Conservation (phyloP, 768 basidiomycete species). For the Psilocybe subaeruginosa region DNA sequence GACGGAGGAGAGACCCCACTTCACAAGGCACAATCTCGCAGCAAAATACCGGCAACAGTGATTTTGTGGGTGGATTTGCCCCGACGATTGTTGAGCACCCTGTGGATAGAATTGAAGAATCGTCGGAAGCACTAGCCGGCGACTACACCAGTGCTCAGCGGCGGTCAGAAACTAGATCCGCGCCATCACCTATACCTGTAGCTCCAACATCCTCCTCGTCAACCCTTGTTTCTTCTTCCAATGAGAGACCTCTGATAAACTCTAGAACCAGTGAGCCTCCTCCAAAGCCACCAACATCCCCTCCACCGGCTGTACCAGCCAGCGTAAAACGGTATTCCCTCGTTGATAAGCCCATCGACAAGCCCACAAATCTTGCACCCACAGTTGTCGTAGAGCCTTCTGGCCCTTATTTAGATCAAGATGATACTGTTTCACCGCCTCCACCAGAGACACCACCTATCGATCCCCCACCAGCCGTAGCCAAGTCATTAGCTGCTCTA, state of each 20-base stretch:
- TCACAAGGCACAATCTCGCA: conserved; percentile 24
- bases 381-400: conserved; percentile 57
- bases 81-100: conserved; percentile 33
- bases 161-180: conserved; percentile 18
- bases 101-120: conserved; percentile 19
- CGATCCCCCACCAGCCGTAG: conserved; percentile 61
- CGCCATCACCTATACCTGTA: conserved; percentile 6
- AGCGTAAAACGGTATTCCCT: conserved; percentile 81
- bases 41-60: conserved; percentile 31
- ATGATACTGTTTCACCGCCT: conserved; percentile 35
- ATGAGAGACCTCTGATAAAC: conserved; percentile 12
- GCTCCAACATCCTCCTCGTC: conserved; percentile 12
- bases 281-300: conserved; percentile 26
- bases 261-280: conserved; percentile 20
- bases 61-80: conserved; percentile 59
- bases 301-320: conserved; percentile 55
- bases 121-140: conserved; percentile 14
- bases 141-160: conserved; percentile 21
- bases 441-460: conserved; percentile 28
- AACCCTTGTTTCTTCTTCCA: conserved; percentile 12
- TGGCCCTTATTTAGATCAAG: conserved; percentile 41
- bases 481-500: conserved; percentile 84
- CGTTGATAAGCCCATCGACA: conserved; percentile 65
- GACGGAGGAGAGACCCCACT: conserved; percentile 36
- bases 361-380: conserved; percentile 40